These are phyloP conservation scores for Lactarius psammicola DNA, from an alignment of 768 basidiomycete species.

Conservation along the genomic window DNA sequence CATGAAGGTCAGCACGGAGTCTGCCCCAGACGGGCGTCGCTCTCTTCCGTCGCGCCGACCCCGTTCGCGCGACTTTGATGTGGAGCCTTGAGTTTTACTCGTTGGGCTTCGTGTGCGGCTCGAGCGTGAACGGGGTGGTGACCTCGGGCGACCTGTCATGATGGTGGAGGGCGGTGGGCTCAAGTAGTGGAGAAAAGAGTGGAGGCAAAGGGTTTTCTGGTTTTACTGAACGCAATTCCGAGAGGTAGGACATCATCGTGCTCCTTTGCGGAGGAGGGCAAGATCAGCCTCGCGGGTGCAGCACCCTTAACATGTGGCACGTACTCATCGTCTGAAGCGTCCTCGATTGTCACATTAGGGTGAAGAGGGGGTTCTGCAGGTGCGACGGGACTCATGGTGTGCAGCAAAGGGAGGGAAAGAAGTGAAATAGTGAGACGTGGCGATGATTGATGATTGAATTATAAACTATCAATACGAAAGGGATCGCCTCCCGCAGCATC, in stretches of 20 bases:
- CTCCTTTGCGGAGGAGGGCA: conserved; percentile 7
- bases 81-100: conserved; percentile 16
- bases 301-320: conserved; percentile 3
- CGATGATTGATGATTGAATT: conserved; percentile 7
- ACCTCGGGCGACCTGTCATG: background rate
- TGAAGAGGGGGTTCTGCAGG: conserved; percentile 12
- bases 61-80: conserved; percentile 24
- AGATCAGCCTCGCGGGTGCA: conserved; percentile 8
- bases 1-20: conserved; percentile 29
- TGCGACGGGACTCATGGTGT: conserved; percentile 17
- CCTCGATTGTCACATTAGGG: conserved; percentile 25
- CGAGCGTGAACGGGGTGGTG: conserved; percentile 5
- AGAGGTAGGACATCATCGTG: conserved; percentile 23
- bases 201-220: conserved; percentile 9
- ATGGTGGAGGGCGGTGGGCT: background rate
- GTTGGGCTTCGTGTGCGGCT: conserved; percentile 20
- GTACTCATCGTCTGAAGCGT: conserved; percentile 27
- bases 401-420: background rate
- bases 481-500: conserved; percentile 4
- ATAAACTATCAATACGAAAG: conserved; percentile 7
- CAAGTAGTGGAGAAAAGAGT: conserved; percentile 9
- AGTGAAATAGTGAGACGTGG: background rate
- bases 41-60: conserved; percentile 13
- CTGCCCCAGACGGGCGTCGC: conserved; percentile 21
- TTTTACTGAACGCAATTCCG: conserved; percentile 8